A percentile compares a stretch with the other conserved stretches of the same genome.
Evolutionary conservation across 345 rosid genomes (phyloP).

Genomic region (Erucastrum elatum): DNA sequence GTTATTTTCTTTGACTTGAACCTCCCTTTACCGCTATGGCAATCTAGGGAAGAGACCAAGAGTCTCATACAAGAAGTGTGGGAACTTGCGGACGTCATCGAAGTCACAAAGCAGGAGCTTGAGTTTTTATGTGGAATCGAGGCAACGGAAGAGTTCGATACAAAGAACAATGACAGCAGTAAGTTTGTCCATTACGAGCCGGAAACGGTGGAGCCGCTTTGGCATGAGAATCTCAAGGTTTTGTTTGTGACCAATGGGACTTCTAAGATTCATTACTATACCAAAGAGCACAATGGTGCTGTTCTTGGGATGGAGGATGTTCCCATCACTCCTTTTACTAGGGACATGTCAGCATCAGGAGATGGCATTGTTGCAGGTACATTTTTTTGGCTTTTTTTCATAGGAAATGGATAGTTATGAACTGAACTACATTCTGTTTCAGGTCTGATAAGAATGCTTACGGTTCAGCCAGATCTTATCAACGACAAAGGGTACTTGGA

Average conservation of each 20-base stretch:
- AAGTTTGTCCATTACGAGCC: conserved; percentile 73
- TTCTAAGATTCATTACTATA: conserved; percentile 87
- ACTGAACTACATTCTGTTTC: conserved; percentile 28
- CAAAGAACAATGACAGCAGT: conserved; percentile 53
- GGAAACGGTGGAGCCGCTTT: conserved; percentile 65
- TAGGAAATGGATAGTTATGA: not conserved
- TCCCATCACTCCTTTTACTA: conserved; percentile 70
- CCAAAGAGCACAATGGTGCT: conserved; percentile 71
- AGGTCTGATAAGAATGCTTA: conserved; percentile 86
- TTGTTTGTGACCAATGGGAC: conserved; percentile 90
- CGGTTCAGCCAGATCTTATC: conserved; percentile 65
- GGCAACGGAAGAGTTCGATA: conserved; percentile 70
- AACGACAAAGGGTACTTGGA: conserved; percentile 68
- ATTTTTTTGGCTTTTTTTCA: not conserved
- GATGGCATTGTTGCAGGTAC: conserved; percentile 94
- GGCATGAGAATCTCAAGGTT: conserved; percentile 80
- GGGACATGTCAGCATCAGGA: conserved; percentile 90
- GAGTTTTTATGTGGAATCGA: conserved; percentile 79
- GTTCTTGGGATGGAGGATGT: conserved; percentile 83
- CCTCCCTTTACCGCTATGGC: conserved; percentile 86
- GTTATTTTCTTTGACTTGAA: conserved; percentile 79
- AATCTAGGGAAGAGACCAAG: conserved; percentile 71
- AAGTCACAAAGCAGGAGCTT: conserved; percentile 88
- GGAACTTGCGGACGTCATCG: conserved; percentile 70
- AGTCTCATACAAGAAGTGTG: conserved; percentile 64